Base-by-base conservation (phyloP, 108 stramenopile genomes). In the Cyclotella choctawhatcheeana region DNA sequence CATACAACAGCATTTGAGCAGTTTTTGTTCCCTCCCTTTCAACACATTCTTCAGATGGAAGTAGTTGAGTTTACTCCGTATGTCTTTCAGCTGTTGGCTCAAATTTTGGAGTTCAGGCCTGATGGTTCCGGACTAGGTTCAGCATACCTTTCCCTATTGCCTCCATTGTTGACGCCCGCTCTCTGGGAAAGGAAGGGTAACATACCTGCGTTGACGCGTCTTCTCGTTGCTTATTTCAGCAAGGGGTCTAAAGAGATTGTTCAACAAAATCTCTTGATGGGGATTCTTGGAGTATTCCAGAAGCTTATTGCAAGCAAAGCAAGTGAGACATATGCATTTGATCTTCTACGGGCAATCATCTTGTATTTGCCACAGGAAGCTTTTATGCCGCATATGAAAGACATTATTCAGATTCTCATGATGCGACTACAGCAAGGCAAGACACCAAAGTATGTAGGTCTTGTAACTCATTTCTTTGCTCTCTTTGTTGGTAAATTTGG, bases 41-140 rank as follows among this genome's bases (percentile, higher is more conserved):
- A 97, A 64, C 82, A 77, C 45, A 78, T 99, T 29, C 82, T 99
- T 63, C 95, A 97, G 66, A 85, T 93, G 82, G 98, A 98, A 61
- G 87, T 96, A 40, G 79, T 76, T 21, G 98, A 99, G 79, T 98
- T 99, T 64, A 88, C 92, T 18, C 97, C 99, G 0, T 99, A 99
- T 58, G 99, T 99, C 26, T 98, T 99, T 84, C 99, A 99, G 77
- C 73, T 99, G 21, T 81, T 99, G 26, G 96, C 99, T 0, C 97
- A 97, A 72, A 85, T 99, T 7, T 78, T 98, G 64, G 95, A 95
- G 69, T 96, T 88, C 59, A 78, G 95, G 43, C 82, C 88, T 5
- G 76, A 52, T 29, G 89, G 76, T 59, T 43, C 88, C 21, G 88
- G 92, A 1, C 69, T 92, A n/a, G 88, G 94, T 18, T 70, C 79